A percentile compares a stretch with the other conserved stretches of the same genome.
Conservation (phyloP, 148 eudicot species). For the Vaccinium myrtillus region DNA sequence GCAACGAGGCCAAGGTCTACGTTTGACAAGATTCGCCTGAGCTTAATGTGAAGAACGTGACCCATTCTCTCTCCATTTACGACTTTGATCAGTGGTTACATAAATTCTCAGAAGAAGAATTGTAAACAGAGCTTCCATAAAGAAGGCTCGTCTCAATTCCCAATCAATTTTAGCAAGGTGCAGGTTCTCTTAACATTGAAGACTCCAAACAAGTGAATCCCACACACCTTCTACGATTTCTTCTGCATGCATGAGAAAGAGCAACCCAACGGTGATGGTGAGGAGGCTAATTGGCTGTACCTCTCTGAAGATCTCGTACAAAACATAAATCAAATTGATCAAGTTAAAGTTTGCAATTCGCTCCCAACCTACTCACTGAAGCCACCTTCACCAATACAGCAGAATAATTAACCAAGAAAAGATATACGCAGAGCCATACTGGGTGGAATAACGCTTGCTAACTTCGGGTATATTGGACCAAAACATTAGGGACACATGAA, state of each 20-base stretch:
- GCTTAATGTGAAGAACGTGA: not conserved
- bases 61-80: not conserved
- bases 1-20: constrained; percentile 22
- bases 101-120: not conserved
- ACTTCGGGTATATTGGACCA: not conserved
- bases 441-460: not conserved
- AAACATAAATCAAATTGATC: not conserved
- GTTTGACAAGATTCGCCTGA: constrained; percentile 23
- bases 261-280: not conserved
- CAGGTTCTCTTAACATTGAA: not conserved
- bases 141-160: not conserved
- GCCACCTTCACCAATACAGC: constrained; percentile 8
- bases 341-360: not conserved
- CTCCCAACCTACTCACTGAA: not conserved
- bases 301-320: not conserved
- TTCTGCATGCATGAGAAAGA: not conserved
- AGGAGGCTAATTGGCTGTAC: not conserved
- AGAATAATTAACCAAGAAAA: not conserved
- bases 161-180: not conserved
- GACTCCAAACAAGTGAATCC: not conserved
- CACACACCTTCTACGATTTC: not conserved
- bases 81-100: not conserved
- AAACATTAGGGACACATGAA: not conserved
- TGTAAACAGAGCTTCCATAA: not conserved
- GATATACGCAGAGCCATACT: not conserved